phyloP scores from a whole-genome alignment of 2,329 filamentous ascomycete genomes.

The Capronia americana region DNA sequence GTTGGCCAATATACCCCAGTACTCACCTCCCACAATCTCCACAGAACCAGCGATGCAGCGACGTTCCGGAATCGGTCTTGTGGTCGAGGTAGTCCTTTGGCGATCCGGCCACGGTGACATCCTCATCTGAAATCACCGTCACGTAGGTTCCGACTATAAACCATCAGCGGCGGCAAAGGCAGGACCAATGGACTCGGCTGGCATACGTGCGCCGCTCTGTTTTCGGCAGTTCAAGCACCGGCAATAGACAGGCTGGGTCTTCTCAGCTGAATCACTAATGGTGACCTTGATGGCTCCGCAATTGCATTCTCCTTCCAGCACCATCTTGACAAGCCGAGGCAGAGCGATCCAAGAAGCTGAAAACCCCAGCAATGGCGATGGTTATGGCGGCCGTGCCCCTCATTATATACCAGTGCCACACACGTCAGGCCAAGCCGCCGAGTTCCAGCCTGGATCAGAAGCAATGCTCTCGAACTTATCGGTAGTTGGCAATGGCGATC shows the following conservation, averaged over 20 bases:
- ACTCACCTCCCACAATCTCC: conserved; percentile 29
- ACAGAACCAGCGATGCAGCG: conserved; percentile 28
- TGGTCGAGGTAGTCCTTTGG: conserved; percentile 27
- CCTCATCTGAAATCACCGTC: conserved; percentile 16
- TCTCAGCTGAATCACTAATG: conserved; percentile 17
- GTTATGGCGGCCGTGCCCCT: not conserved
- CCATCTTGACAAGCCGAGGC: conserved; percentile 12
- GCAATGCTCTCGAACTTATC: not conserved
- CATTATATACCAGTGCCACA: not conserved
- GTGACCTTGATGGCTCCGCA: conserved; percentile 30
- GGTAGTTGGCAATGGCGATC: not conserved
- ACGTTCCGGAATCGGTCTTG: conserved; percentile 26
- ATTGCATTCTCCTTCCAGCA: conserved; percentile 29
- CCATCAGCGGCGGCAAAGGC: conserved; percentile 1
- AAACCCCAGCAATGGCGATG: not conserved
- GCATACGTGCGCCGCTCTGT: conserved; percentile 27
- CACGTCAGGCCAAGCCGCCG: not conserved
- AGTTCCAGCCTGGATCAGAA: not conserved
- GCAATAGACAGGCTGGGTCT: conserved; percentile 19
- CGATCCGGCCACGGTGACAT: conserved; percentile 24
- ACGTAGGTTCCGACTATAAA: conserved; percentile 22
- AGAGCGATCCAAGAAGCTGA: not conserved
- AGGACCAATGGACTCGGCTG: not conserved
- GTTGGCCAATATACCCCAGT: not conserved
- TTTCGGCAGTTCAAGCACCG: conserved; percentile 25